Percentiles rank a stretch among this genome's conserved stretches.
Evolutionary conservation across 192 early-diverging fungal species (phyloP).

Genomic region (Spizellomyces punctatus): DNA sequence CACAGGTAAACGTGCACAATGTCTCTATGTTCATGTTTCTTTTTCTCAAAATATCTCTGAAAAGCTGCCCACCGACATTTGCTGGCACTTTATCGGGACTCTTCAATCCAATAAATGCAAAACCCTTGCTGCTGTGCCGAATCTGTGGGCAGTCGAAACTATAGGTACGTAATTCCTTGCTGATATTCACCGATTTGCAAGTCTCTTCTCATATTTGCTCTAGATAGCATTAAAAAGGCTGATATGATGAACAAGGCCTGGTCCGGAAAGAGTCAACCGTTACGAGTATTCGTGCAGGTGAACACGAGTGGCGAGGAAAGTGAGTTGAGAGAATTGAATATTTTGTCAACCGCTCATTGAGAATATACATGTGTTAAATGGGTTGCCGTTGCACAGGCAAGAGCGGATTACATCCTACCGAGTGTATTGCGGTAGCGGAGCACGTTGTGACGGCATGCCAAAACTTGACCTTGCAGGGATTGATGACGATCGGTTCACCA

Average conservation of each 20-base stretch:
- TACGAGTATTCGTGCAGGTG: conserved; percentile 89
- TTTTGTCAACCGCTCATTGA: background rate
- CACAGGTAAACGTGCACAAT: conserved; percentile 48
- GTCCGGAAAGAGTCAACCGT: conserved; percentile 43
- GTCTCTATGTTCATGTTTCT: background rate
- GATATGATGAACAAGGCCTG: conserved; percentile 79
- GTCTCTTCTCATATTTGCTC: background rate
- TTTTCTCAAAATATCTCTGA: background rate
- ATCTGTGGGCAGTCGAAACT: conserved; percentile 92
- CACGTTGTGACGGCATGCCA: conserved; percentile 69
- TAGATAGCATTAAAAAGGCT: conserved; percentile 81
- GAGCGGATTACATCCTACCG: conserved; percentile 67
- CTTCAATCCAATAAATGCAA: conserved; percentile 99
- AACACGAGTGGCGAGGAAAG: conserved; percentile 93
- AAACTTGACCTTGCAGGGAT: conserved; percentile 71
- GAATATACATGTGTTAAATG: background rate
- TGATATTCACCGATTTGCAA: conserved; percentile 9
- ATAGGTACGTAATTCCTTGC: conserved; percentile 49
- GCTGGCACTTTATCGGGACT: conserved; percentile 95
- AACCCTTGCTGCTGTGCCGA: conserved; percentile 79
- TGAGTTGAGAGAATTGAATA: conserved; percentile 31
- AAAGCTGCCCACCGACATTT: conserved; percentile 81
- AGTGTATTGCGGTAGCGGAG: conserved; percentile 58
- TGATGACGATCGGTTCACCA: conserved; percentile 96
- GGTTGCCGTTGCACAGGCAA: conserved; percentile 58